Base-by-base conservation (phyloP, 1,284 basidiomycete genomes). In the Anthracocystis panici-leucophaei region DNA sequence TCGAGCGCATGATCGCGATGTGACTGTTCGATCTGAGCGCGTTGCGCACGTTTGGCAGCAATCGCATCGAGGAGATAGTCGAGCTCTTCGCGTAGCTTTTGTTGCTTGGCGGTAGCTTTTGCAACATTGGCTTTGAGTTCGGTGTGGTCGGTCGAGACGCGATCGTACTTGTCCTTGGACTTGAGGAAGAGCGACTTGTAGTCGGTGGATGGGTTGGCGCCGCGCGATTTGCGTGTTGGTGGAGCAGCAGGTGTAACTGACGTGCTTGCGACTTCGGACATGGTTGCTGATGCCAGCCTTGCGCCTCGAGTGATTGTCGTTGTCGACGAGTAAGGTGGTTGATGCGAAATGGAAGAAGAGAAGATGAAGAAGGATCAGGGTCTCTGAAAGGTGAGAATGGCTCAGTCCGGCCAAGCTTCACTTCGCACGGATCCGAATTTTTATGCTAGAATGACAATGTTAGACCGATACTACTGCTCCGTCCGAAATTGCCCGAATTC, bases 121-220 rank as follows among this genome's bases (percentile, higher is more conserved):
- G 49, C 27, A 20, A 77, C 55, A 25, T 53, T 77, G 57, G 57
- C 29, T 11, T 63, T 45, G 50, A 77, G 55, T 3, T 77, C 75
- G 33, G 69, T 64, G 44, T 77, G 75, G 31, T 77, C 75, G 46
- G 58, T 51, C 27, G 69, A 69, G 61, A 73, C 75, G 44, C 75
- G 69, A 41, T 77, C 69, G 66, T 58, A 77, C 59, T 77, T 77
- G 60, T 77, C 75, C 55, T 77, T 77, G 75, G 55, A 73, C 57
- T 73, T 77, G 60, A 68, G 69, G 56, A 73, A 77, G 58, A 68
- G 69, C 33, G 67, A 58, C 44, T 77, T 77, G 65, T 77, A 77
- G 60, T 77, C 66, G 33, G 65, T 55, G 51, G 58, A 58, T 2
- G 75, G 75, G 48, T 77, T 77, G 50, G 69, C 68, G n/a, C 74